These are phyloP conservation scores for Mortierella sp. DNA, from an alignment of 371 early-diverging fungal genomes.

Conservation along the genomic window DNA sequence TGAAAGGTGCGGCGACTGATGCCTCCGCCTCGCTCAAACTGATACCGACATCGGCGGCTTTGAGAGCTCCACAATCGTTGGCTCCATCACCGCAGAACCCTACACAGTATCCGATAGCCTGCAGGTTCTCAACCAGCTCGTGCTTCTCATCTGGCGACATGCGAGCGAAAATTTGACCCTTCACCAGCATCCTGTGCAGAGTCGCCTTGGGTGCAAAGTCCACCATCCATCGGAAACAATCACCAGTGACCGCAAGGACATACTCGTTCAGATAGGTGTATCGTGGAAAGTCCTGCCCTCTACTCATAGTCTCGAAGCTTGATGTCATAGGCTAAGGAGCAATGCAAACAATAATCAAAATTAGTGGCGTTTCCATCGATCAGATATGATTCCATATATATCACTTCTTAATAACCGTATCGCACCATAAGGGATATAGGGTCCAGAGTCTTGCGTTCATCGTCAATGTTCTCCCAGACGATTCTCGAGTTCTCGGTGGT, in stretches of 20 bases:
- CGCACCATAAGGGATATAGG: conserved; percentile 67
- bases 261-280: conserved; percentile 62
- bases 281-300: conserved; percentile 28
- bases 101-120: conserved; percentile 91
- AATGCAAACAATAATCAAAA: neutral
- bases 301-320: neutral
- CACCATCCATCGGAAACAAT: conserved; percentile 95
- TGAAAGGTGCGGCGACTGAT: conserved; percentile 98
- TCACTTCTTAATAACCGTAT: neutral
- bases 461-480: conserved; percentile 81
- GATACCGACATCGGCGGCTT: conserved; percentile 98
- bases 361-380: neutral
- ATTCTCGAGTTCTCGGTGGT: conserved; percentile 68
- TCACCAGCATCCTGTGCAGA: conserved; percentile 87
- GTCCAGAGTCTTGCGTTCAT: conserved; percentile 70
- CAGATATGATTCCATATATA: too few relatives aligned
- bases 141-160: conserved; percentile 99
- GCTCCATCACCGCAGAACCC: conserved; percentile 99
- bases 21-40: conserved; percentile 98
- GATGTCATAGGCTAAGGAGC: conserved; percentile 13
- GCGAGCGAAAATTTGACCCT: conserved; percentile 95
- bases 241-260: conserved; percentile 93
- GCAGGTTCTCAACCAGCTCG: conserved; percentile 90
- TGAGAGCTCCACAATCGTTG: conserved; percentile 99
- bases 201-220: conserved; percentile 81